A percentile compares a stretch with the other conserved stretches of the same genome.
Evolutionary conservation across 2,329 filamentous ascomycete genomes (phyloP).

Genomic region (Diplodia intermedia): DNA sequence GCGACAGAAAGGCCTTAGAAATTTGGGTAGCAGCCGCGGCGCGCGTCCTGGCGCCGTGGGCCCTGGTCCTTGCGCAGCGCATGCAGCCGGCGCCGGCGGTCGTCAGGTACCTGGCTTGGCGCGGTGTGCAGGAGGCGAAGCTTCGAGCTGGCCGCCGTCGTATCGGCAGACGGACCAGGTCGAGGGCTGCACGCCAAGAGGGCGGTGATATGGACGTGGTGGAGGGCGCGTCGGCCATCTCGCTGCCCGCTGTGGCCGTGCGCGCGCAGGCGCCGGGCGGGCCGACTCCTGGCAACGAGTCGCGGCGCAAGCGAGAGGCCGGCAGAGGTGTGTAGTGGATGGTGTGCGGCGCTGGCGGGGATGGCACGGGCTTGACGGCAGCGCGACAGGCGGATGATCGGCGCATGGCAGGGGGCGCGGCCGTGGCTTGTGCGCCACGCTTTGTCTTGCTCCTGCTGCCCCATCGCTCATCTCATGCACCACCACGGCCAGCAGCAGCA

Average conservation of each 20-base stretch:
- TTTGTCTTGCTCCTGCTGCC: slow-evolving; percentile 20
- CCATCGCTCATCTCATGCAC: slow-evolving; percentile 2
- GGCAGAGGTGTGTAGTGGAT: not conserved
- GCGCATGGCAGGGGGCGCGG: not conserved
- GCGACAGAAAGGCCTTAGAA: slow-evolving; percentile 13
- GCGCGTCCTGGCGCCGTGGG: slow-evolving; percentile 14
- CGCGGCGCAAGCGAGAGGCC: not conserved
- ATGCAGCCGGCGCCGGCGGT: slow-evolving; percentile 12
- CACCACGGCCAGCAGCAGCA: not conserved
- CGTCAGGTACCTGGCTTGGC: slow-evolving; percentile 31
- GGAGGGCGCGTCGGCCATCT: slow-evolving; percentile 7
- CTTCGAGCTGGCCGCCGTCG: slow-evolving; percentile 16
- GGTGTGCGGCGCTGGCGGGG: not conserved
- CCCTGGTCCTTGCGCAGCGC: slow-evolving; percentile 24
- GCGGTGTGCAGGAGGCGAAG: slow-evolving; percentile 19
- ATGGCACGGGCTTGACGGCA: slow-evolving; percentile 6
- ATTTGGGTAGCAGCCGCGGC: slow-evolving; percentile 5
- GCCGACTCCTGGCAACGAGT: slow-evolving; percentile 9
- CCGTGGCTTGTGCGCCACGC: not conserved
- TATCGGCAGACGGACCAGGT: slow-evolving; percentile 20
- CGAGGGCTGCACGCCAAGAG: slow-evolving; percentile 14
- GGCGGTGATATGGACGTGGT: slow-evolving; percentile 2
- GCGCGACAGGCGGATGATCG: slow-evolving; percentile 15
- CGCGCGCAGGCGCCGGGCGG: not conserved
- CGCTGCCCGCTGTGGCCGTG: slow-evolving; percentile 6